Percentiles rank a stretch among this genome's conserved stretches.
phyloP scores from a whole-genome alignment of 139 green algal species.

The Chlamydomonas sp. region DNA sequence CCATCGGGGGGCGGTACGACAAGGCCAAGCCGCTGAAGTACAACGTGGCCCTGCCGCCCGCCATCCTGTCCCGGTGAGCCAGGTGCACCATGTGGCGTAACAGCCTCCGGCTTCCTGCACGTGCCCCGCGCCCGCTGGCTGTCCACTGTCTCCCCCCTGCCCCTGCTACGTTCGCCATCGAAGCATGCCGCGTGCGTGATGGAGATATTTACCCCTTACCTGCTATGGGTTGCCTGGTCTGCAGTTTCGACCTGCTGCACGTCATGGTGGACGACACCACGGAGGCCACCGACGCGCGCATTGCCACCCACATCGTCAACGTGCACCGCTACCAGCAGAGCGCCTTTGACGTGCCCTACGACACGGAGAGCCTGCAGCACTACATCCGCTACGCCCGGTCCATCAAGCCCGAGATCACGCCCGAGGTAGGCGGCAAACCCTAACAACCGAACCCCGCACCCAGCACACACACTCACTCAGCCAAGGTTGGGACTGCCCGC shows the following conservation, averaged over 20 bases:
- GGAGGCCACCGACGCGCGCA: constrained; percentile 74
- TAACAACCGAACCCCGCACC: not conserved
- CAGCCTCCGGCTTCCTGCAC: not conserved
- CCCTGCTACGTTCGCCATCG: not conserved
- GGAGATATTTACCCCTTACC: not conserved
- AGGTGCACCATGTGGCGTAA: not conserved
- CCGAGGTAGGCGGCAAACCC: constrained; percentile 38
- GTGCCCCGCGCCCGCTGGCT: not conserved
- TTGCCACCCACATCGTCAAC: constrained; percentile 87
- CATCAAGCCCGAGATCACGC: constrained; percentile 83
- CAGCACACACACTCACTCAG: too few relatives aligned
- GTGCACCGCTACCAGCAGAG: constrained; percentile 67
- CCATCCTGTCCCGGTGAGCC: constrained; percentile 86
- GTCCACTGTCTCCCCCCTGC: not conserved
- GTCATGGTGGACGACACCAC: constrained; percentile 96
- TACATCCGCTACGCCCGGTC: constrained; percentile 95
- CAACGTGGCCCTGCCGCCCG: constrained; percentile 91
- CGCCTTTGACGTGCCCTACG: constrained; percentile 79
- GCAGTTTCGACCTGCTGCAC: constrained; percentile 94
- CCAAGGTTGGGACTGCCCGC: too few relatives aligned
- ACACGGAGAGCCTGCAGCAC: constrained; percentile 88
- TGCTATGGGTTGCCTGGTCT: not conserved
- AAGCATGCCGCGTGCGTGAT: too few relatives aligned
- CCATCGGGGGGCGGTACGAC: constrained; percentile 93
- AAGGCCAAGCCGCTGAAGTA: constrained; percentile 86